phyloP scores from a whole-genome alignment of 2,329 filamentous ascomycete species.

The Hysterium pulicare region DNA sequence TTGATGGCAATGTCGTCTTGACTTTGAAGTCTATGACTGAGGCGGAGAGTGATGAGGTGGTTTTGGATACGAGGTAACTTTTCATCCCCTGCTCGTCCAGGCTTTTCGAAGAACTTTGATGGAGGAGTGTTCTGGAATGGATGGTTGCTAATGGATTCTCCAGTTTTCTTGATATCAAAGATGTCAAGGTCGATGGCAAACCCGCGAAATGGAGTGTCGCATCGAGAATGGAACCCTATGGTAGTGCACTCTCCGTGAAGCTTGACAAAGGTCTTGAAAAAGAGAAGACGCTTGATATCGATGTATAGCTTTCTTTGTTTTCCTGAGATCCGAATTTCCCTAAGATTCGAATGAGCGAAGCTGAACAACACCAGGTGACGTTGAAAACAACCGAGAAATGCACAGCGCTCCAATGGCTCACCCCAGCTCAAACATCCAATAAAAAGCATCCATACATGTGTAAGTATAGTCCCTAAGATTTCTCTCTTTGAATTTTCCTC shows the following conservation, averaged over 20 bases:
- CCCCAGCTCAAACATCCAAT: slow-evolving; percentile 88
- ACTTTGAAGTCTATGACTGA: slow-evolving; percentile 74
- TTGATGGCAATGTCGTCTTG: slow-evolving; percentile 74
- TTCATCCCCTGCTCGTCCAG: not conserved
- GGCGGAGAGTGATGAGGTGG: slow-evolving; percentile 68
- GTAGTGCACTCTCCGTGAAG: slow-evolving; percentile 64
- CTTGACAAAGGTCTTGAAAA: slow-evolving; percentile 48
- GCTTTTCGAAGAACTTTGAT: not conserved
- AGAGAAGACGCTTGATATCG: slow-evolving; percentile 47
- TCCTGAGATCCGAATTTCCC: slow-evolving; percentile 53
- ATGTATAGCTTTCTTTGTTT: slow-evolving; percentile 45
- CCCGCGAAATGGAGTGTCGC: slow-evolving; percentile 67
- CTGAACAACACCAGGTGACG: slow-evolving; percentile 52
- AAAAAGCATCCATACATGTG: slow-evolving; percentile 95
- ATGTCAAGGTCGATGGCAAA: slow-evolving; percentile 66
- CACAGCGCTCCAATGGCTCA: slow-evolving; percentile 93
- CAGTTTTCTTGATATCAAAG: slow-evolving; percentile 68
- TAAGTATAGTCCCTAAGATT: slow-evolving; percentile 20
- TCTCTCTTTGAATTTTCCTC: not conserved
- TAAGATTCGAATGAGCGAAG: slow-evolving; percentile 42
- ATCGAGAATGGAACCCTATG: slow-evolving; percentile 69
- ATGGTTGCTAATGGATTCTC: not conserved
- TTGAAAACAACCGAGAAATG: slow-evolving; percentile 82
- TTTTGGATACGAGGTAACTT: slow-evolving; percentile 72
- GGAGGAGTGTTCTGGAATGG: not conserved